These are phyloP conservation scores for Colletotrichum tanaceti DNA, from an alignment of 2,329 filamentous ascomycete genomes.

Conservation along the genomic window DNA sequence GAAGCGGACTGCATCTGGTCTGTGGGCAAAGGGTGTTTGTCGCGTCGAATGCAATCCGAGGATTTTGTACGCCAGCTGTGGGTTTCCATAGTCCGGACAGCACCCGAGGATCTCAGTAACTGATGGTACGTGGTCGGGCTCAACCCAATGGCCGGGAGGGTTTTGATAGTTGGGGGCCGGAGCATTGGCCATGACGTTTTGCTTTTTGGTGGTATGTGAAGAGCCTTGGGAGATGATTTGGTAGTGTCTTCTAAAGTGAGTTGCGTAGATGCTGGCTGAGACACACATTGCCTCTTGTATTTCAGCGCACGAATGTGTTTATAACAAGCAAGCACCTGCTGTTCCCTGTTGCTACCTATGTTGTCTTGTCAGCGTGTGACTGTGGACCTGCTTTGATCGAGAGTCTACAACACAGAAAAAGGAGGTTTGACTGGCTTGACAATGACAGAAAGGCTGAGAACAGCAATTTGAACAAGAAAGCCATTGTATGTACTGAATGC, in stretches of 20 bases:
- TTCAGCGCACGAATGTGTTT: no score
- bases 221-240: not conserved
- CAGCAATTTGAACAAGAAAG: not conserved
- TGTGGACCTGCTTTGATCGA: no score
- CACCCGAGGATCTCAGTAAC: conserved; percentile 1
- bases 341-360: no score
- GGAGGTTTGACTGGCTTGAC: not conserved
- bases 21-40: not conserved
- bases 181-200: not conserved
- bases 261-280: no score
- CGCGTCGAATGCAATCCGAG: not conserved
- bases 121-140: not conserved
- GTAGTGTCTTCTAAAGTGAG: no score
- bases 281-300: no score
- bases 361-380: no score
- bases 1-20: conserved; percentile 6
- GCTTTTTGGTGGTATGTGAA: not conserved
- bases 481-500: not conserved
- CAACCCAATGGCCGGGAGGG: not conserved
- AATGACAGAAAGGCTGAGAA: no score
- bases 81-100: not conserved
- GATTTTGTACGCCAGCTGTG: conserved; percentile 1
- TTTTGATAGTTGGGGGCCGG: not conserved
- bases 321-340: no score
- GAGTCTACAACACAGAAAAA: not conserved